Evolutionary conservation across 202 grass and related monocot genomes (phyloP).

Genomic region (Zoysia matrella): DNA sequence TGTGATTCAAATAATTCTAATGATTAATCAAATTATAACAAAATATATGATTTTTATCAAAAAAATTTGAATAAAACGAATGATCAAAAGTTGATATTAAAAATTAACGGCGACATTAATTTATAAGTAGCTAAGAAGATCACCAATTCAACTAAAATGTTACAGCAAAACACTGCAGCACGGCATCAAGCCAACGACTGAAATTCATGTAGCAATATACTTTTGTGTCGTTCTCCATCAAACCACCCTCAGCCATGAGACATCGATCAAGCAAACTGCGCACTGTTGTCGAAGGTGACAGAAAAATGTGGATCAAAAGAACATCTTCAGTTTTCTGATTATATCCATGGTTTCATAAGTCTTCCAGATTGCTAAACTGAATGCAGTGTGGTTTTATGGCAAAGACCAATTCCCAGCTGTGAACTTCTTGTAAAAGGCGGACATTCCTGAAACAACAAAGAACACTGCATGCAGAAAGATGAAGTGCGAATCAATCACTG

Average conservation of each 20-base stretch:
- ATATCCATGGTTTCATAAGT: neutral
- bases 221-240: too few species aligned
- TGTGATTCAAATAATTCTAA: too few species aligned
- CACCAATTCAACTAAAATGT: neutral
- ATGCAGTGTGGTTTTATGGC: slow-evolving; percentile 41
- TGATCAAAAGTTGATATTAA: too few species aligned
- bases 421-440: slow-evolving; percentile 73
- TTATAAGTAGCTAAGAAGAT: neutral
- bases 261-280: neutral
- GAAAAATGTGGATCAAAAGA: neutral
- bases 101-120: too few species aligned
- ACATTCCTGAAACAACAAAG: slow-evolving; percentile 86
- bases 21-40: too few species aligned
- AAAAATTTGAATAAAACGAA: too few species aligned
- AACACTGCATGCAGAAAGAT: slow-evolving; percentile 63
- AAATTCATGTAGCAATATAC: neutral
- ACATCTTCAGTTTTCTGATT: neutral
- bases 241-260: neutral
- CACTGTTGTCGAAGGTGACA: neutral
- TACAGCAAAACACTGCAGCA: neutral
- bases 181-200: neutral
- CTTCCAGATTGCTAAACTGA: slow-evolving; percentile 15
- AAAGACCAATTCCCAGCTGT: slow-evolving; percentile 79
- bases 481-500: neutral
- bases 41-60: too few species aligned